These are phyloP conservation scores for Apiospora rasikravindrae DNA, from an alignment of 2,329 filamentous ascomycete genomes.

Conservation along the genomic window DNA sequence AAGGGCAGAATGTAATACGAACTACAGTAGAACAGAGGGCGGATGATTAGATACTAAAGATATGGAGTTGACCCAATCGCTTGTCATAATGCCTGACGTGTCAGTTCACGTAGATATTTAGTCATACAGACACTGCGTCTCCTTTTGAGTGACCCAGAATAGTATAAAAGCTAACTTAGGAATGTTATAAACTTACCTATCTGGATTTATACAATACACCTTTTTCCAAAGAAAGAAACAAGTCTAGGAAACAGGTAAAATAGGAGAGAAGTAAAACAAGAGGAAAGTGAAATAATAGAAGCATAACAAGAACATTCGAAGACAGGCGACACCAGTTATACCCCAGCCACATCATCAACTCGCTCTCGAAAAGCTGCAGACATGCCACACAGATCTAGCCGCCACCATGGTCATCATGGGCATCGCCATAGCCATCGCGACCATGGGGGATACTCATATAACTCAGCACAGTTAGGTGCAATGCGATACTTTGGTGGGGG, in stretches of 20 bases:
- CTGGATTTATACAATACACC: background rate
- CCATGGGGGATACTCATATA: background rate
- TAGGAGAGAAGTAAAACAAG: too few species aligned
- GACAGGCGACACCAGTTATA: background rate
- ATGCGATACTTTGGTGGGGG: background rate
- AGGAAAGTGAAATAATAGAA: background rate
- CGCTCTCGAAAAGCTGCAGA: background rate
- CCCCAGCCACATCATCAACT: background rate
- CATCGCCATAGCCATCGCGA: background rate
- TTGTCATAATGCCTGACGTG: background rate
- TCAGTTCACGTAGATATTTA: background rate
- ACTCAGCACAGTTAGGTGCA: background rate
- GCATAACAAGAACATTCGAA: background rate
- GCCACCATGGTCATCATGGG: background rate
- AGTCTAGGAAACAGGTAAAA: too few species aligned
- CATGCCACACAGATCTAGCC: background rate
- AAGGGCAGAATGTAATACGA: background rate
- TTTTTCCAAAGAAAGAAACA: too few species aligned
- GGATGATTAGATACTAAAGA: background rate
- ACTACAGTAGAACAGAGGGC: background rate
- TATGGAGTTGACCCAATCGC: background rate
- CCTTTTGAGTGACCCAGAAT: background rate
- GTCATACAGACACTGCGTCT: background rate
- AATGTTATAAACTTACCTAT: background rate
- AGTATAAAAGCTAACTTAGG: background rate